Conservation (phyloP, 345 rosid species). For the Abelmoschus esculentus region DNA sequence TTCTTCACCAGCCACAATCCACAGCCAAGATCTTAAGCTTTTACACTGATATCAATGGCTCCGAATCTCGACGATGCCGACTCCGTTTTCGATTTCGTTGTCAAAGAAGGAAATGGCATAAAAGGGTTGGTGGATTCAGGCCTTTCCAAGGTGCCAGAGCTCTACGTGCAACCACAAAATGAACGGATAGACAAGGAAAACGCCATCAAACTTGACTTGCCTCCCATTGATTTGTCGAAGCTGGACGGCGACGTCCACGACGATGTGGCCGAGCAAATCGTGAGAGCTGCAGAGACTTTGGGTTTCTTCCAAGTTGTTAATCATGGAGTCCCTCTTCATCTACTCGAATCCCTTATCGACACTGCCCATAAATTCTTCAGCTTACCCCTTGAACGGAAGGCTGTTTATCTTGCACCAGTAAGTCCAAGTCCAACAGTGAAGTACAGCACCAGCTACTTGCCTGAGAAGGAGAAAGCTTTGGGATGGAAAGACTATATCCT, state of each 20-base stretch:
- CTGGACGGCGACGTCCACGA: constrained; percentile 8
- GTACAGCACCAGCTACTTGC: constrained; percentile 44
- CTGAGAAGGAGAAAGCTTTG: constrained; percentile 49
- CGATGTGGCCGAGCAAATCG: constrained; percentile 12
- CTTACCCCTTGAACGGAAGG: constrained; percentile 32
- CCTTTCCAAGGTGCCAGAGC: constrained; percentile 17
- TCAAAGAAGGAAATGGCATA: constrained; percentile 23
- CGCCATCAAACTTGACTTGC: constrained; percentile 3
- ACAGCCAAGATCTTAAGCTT: too few species aligned
- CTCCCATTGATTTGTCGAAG: constrained; percentile 21
- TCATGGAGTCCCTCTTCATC: constrained; percentile 37
- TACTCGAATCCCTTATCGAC: constrained; percentile 34
- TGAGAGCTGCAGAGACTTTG: constrained; percentile 25
- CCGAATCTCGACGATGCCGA: constrained; percentile 6
- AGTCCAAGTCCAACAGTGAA: constrained; percentile 45
- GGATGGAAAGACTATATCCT: constrained; percentile 63
- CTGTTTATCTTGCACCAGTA: constrained; percentile 31
- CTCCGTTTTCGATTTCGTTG: constrained; percentile 18
- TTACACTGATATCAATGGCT: background rate
- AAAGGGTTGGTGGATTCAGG: constrained; percentile 28
- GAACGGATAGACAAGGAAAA: constrained; percentile 13
- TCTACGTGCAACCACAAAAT: constrained; percentile 25
- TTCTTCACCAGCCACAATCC: background rate
- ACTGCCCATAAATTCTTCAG: constrained; percentile 42
- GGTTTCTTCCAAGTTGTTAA: constrained; percentile 29